Conservation (phyloP, 1,284 basidiomycete species). For the Wolfiporia cocos region DNA sequence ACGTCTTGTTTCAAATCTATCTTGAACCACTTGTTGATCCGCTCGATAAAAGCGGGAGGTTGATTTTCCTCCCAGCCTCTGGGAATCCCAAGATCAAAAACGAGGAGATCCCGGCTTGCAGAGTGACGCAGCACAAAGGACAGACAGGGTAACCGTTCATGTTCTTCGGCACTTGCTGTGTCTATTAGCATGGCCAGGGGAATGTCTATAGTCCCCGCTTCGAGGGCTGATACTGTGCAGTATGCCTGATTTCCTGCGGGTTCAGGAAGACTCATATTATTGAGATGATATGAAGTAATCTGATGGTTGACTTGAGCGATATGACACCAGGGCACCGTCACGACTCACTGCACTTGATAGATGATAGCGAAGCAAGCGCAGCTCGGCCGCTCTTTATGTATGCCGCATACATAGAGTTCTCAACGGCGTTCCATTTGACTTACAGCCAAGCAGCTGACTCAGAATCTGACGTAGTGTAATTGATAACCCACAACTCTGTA, state of each 20-base stretch:
- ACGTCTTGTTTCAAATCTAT: slow-evolving; percentile 36
- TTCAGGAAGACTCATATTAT: slow-evolving; percentile 15
- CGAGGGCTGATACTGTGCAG: slow-evolving; percentile 39
- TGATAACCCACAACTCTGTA: no score
- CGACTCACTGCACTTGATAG: no score
- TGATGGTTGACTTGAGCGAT: no score
- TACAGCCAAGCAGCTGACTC: no score
- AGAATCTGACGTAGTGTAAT: no score
- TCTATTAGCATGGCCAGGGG: slow-evolving; percentile 32
- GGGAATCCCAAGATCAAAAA: slow-evolving; percentile 51
- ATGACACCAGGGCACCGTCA: no score
- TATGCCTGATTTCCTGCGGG: slow-evolving; percentile 12
- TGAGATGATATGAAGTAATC: no score
- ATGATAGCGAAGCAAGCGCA: no score
- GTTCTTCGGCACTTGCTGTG: slow-evolving; percentile 22
- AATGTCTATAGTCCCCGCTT: slow-evolving; percentile 36
- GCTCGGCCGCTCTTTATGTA: no score
- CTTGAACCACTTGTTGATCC: slow-evolving; percentile 8
- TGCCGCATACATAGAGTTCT: no score
- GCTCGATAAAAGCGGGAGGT: slow-evolving; percentile 21
- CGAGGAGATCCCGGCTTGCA: slow-evolving; percentile 25
- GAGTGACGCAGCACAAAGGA: slow-evolving; percentile 46
- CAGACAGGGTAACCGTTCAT: slow-evolving; percentile 31
- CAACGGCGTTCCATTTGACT: no score
- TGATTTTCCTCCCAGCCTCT: slow-evolving; percentile 39